Evolutionary conservation across 768 basidiomycete genomes (phyloP), one percentile per base, ranked within the genome.

Genomic region (Coprinellus micaceus): DNA sequence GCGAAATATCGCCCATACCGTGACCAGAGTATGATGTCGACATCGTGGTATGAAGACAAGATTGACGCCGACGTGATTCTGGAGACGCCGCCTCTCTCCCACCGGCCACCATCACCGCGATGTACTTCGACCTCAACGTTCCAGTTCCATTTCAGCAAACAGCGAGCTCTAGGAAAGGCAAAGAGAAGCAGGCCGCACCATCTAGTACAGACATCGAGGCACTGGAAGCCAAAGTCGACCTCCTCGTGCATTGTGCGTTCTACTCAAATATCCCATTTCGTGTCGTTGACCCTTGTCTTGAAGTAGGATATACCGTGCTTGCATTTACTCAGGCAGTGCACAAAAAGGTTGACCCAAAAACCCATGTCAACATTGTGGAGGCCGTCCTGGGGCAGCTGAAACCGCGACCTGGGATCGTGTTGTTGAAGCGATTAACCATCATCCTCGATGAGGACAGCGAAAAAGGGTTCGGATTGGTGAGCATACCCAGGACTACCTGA

Each of bases 231-330:
- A 81, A 83, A 21, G 70, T 92, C 25, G 88, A 90, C 65, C 64
- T 89, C 33, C 79, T 91, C 39, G 74, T 86, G 33, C 88, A 89
- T 69, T 82, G 90, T 91, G 60, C 65, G 87, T 79, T n/a, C n/a
- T 57, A 44, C 29, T 41, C 46, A 19, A 3, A 9, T 19, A 5
- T 24, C 19, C 19, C 11, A 5, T 25, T 2, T 46, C 22, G 30
- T 49, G 5, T 25, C 25, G 29, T 51, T 17, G 39, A 52, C 26
- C 58, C 47, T 43, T 39, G 52, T 37, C 55, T 47, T 61, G 22
- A 69, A 95, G 92, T 95, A 76, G 93, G 93, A 78, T 95, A 94
- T 71, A 82, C 86, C 26, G 84, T 91, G 33, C 66, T 95, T 45
- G 88, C 86, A 1, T 77, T 95, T 60, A 88, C 83, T 62, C 89